Evolutionary conservation across 2,329 filamentous ascomycete genomes (phyloP).

Genomic region (Aphanoascus verrucosus): DNA sequence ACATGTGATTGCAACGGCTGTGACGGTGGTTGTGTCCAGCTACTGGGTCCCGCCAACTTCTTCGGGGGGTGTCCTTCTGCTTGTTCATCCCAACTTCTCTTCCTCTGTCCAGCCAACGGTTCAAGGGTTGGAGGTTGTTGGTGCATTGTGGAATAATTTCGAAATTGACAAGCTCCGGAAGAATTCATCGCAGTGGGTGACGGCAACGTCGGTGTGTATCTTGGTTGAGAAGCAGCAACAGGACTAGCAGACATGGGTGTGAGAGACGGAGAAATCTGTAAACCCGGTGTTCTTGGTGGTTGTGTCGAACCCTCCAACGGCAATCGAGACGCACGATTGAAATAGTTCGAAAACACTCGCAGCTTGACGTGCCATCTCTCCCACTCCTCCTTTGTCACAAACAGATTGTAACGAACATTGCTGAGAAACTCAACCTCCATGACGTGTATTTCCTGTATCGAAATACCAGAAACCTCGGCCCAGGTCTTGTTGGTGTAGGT

Average conservation of each 20-base stretch:
- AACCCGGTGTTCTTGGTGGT: slow-evolving; percentile 21
- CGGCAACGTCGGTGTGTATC: slow-evolving; percentile 26
- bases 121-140: slow-evolving; percentile 9
- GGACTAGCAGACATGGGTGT: slow-evolving; percentile 22
- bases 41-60: slow-evolving; percentile 9
- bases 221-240: background rate
- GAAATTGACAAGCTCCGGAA: background rate
- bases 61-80: slow-evolving; percentile 5
- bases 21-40: slow-evolving; percentile 14
- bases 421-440: slow-evolving; percentile 99
- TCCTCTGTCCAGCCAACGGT: slow-evolving; percentile 23
- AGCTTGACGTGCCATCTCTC: slow-evolving; percentile 74
- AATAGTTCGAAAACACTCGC: slow-evolving; percentile 71
- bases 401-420: slow-evolving; percentile 91
- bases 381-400: slow-evolving; percentile 81
- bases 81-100: slow-evolving; percentile 17
- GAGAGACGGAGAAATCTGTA: slow-evolving; percentile 29
- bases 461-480: slow-evolving; percentile 93
- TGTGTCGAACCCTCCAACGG: slow-evolving; percentile 31
- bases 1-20: slow-evolving; percentile 19
- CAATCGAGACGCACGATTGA: slow-evolving; percentile 54
- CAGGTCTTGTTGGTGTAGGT: slow-evolving; percentile 99
- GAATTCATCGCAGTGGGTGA: slow-evolving; percentile 27
- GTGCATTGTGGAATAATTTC: background rate
- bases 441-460: slow-evolving; percentile 88